A percentile compares a stretch with the other conserved stretches of the same genome.
Evolutionary conservation across 352 stramenopile species (phyloP).

Genomic region (Pythium dissimile): DNA sequence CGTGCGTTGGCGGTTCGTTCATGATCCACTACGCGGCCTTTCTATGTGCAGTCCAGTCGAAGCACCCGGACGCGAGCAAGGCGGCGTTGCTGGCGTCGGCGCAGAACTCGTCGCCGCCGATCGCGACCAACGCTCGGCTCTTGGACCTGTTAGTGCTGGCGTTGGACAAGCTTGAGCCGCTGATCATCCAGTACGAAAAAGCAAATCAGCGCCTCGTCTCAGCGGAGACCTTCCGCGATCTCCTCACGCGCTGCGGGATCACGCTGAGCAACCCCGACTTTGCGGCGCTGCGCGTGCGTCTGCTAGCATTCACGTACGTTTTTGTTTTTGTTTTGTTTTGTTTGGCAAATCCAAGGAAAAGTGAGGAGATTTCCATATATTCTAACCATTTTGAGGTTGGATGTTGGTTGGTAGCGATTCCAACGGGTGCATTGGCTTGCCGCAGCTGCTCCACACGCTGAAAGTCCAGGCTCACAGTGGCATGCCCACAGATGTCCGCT

Average conservation of each 20-base stretch:
- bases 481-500: constrained; percentile 26
- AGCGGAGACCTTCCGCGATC: constrained; percentile 62
- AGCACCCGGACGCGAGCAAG: constrained; percentile 19
- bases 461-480: constrained; percentile 41
- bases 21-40: constrained; percentile 65
- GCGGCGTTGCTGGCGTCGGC: constrained; percentile 29
- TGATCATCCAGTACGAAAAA: constrained; percentile 54
- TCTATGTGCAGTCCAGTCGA: constrained; percentile 39
- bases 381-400: background rate
- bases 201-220: constrained; percentile 47
- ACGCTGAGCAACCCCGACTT: constrained; percentile 68
- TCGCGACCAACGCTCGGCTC: constrained; percentile 34
- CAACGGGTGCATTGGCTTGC: constrained; percentile 42
- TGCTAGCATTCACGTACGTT: constrained; percentile 59
- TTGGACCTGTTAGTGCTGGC: constrained; percentile 59
- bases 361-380: background rate
- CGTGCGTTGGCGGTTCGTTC: constrained; percentile 17
- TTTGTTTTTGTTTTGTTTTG: background rate
- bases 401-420: constrained; percentile 36
- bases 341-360: too few species aligned
- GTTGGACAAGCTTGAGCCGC: constrained; percentile 44
- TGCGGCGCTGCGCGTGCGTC: constrained; percentile 53
- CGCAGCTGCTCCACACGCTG: constrained; percentile 44
- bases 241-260: constrained; percentile 54
- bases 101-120: constrained; percentile 34